Evolutionary conservation across 352 stramenopile species (phyloP), one percentile per base, ranked within the genome.

Genomic region (Phytopythium helicoides): DNA sequence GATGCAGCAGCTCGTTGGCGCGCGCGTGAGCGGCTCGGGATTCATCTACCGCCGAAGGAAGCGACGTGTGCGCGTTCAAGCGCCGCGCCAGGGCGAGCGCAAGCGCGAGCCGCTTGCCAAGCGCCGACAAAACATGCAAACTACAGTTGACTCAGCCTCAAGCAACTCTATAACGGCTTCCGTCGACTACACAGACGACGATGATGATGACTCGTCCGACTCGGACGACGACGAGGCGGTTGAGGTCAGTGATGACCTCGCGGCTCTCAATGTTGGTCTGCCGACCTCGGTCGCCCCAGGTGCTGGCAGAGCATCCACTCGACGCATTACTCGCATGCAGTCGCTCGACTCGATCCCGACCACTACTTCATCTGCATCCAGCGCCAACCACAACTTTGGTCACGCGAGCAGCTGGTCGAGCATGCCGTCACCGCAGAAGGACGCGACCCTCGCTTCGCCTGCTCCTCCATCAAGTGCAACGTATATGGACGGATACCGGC

Each of bases 1-100:
- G 7, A 85, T 89, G 71, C 75, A 87, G 26, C 77, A 85, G 36
- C 71, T 92, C 48, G 79, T 80, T 16, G 81, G 81, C n/a, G 60
- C 84, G 56, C 81, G 82, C 37, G 64, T 64, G n/a, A 73, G 52
- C 47, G 73, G 63, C 7, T 81, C 74, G 3, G 74, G 71, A 1
- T 62, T 87, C 5, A 54, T 89, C 35, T 88, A 82, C 45, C 65
- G 68, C 16, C 74, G 72, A 26, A 76, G 74, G 8, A 3, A 22
- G 18, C 39, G 39, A 10, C 39, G 39, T 7, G 39, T 6, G 21
- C 39, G 18, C 39, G 39, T n/a, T n/a, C n/a, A n/a, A n/a, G n/a
- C n/a, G n/a, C n/a, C n/a, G n/a, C n/a, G n/a, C n/a, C n/a, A n/a
- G n/a, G n/a, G n/a, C n/a, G n/a, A n/a, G n/a, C n/a, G n/a, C n/a